These are phyloP conservation scores for Ustilago sp. DNA, from an alignment of 1,284 basidiomycete genomes.

Conservation along the genomic window DNA sequence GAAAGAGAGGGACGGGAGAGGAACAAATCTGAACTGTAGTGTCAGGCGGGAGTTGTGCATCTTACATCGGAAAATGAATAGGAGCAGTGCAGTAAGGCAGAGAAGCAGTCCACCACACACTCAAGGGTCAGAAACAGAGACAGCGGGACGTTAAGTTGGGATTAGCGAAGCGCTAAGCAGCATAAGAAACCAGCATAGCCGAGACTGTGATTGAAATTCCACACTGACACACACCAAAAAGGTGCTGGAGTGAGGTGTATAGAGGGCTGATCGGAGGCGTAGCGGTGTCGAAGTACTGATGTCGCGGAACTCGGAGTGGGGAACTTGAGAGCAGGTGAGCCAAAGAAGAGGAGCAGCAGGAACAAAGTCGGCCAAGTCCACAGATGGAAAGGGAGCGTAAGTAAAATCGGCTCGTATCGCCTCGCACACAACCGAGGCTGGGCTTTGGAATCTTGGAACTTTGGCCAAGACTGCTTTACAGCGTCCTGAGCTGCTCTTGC, in stretches of 20 bases:
- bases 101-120: neutral
- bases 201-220: conserved; percentile 10
- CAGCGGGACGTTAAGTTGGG: neutral
- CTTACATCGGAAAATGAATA: neutral
- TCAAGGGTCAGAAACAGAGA: conserved; percentile 9
- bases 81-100: neutral
- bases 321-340: neutral
- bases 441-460: conserved; percentile 1
- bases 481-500: neutral
- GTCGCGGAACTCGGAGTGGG: conserved; percentile 7
- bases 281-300: conserved; percentile 1
- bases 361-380: neutral
- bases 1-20: conserved; percentile 1
- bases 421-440: conserved; percentile 3
- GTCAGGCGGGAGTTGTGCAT: neutral
- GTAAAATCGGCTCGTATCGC: neutral
- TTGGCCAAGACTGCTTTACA: conserved; percentile 1
- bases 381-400: neutral
- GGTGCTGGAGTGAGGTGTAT: neutral
- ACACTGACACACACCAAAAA: neutral
- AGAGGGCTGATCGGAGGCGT: conserved; percentile 1
- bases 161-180: conserved; percentile 13
- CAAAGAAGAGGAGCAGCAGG: neutral
- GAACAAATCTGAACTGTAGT: neutral
- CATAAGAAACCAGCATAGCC: neutral